These are phyloP conservation scores for Blastobotrys peoriensis DNA, from an alignment of 805 yeast species.

Conservation along the genomic window DNA sequence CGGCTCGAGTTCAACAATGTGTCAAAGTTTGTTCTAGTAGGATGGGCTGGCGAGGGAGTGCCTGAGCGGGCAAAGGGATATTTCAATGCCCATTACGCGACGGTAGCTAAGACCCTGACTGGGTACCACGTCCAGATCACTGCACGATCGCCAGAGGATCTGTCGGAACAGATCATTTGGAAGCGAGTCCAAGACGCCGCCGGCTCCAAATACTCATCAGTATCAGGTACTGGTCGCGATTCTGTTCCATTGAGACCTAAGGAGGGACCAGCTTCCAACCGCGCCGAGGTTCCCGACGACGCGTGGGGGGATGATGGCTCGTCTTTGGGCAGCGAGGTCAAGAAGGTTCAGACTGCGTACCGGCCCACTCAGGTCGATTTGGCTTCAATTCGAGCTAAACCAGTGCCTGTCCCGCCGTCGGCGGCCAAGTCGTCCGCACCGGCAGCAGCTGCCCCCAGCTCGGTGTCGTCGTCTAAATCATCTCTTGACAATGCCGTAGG, in stretches of 20 bases:
- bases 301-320: constrained; percentile 67
- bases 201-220: constrained; percentile 85
- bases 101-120: constrained; percentile 34
- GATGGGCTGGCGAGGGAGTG: constrained; percentile 93
- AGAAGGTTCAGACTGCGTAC: constrained; percentile 55
- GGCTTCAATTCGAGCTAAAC: constrained; percentile 45
- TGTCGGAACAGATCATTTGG: constrained; percentile 70
- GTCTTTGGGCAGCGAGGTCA: constrained; percentile 24
- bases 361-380: constrained; percentile 61
- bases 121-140: constrained; percentile 96
- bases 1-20: constrained; percentile 89
- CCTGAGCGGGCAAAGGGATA: constrained; percentile 47
- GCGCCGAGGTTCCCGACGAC: constrained; percentile 39
- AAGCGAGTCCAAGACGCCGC: constrained; percentile 82
- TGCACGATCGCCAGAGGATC: constrained; percentile 90
- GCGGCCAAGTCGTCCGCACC: constrained; percentile 1
- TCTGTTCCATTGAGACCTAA: constrained; percentile 31
- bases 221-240: constrained; percentile 13
- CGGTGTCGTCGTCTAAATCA: constrained; percentile 4
- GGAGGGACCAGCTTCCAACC: constrained; percentile 27
- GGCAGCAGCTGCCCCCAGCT: constrained; percentile 5
- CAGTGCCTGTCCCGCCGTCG: constrained; percentile 27
- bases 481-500: constrained; percentile 27
- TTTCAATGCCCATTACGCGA: constrained; percentile 36
- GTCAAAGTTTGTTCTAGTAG: constrained; percentile 73